Conservation (phyloP, 2,329 filamentous ascomycete genomes). For the Phyllosticta citrichinensis region DNA sequence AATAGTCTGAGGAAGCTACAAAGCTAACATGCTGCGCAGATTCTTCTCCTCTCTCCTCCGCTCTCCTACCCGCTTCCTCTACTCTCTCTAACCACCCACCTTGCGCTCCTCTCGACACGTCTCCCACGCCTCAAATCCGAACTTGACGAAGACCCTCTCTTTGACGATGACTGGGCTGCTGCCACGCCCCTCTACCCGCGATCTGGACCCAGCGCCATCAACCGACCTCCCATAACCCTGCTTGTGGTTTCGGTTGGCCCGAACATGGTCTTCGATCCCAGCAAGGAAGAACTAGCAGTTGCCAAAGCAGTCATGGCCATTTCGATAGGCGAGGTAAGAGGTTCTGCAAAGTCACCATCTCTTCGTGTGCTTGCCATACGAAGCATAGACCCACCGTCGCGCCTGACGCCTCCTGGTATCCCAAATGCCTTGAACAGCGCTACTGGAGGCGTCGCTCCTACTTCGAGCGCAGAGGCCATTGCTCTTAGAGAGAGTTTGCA, state of each 20-base stretch:
- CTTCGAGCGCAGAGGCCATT: slow-evolving; percentile 30
- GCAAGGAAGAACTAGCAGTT: slow-evolving; percentile 82
- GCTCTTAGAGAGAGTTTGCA: slow-evolving; percentile 47
- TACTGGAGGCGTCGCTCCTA: slow-evolving; percentile 30
- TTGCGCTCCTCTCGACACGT: slow-evolving; percentile 80
- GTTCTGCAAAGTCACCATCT: slow-evolving; percentile 8
- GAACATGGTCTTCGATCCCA: slow-evolving; percentile 91
- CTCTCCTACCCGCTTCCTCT: slow-evolving; percentile 88
- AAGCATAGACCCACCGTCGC: slow-evolving; percentile 40
- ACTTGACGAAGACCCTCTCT: slow-evolving; percentile 89
- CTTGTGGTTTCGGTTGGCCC: slow-evolving; percentile 77
- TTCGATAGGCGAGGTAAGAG: slow-evolving; percentile 48
- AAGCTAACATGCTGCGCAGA: slow-evolving; percentile 40
- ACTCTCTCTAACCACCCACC: slow-evolving; percentile 83
- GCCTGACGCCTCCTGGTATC: slow-evolving; percentile 38
- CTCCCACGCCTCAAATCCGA: slow-evolving; percentile 80
- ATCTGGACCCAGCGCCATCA: slow-evolving; percentile 15
- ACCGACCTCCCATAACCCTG: slow-evolving; percentile 75
- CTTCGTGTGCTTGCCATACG: slow-evolving; percentile 35
- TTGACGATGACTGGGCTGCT: slow-evolving; percentile 95
- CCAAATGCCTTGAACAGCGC: slow-evolving; percentile 38
- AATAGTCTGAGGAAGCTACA: background rate
- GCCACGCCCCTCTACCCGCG: slow-evolving; percentile 66
- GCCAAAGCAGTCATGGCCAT: slow-evolving; percentile 83
- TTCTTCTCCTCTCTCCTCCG: slow-evolving; percentile 85